phyloP scores from a whole-genome alignment of 495 filamentous ascomycete species.

The Lasiosphaeria ovina region DNA sequence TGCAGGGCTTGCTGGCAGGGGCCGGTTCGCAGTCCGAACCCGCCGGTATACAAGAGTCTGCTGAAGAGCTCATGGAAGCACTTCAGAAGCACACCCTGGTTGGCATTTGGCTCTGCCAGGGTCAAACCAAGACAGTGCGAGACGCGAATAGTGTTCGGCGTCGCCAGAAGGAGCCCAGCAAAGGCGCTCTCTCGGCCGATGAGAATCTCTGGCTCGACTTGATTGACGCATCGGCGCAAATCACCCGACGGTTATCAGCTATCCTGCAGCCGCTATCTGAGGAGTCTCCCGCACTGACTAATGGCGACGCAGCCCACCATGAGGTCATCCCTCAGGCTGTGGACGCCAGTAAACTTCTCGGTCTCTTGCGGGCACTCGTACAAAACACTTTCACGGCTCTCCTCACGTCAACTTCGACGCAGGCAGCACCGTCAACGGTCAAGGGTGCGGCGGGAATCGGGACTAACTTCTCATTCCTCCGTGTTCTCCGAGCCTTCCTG shows the following conservation, averaged over 20 bases:
- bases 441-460: constrained; percentile 31
- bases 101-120: constrained; percentile 93
- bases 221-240: constrained; percentile 77
- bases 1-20: constrained; percentile 68
- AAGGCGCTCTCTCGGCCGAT: constrained; percentile 67
- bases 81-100: constrained; percentile 86
- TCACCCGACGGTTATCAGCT: constrained; percentile 59
- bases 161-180: constrained; percentile 48
- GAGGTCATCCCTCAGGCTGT: constrained; percentile 22
- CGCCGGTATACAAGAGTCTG: constrained; percentile 44
- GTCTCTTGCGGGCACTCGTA: constrained; percentile 69
- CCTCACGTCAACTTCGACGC: constrained; percentile 62
- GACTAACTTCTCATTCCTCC: constrained; percentile 76
- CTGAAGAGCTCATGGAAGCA: constrained; percentile 66
- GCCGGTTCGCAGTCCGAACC: constrained; percentile 46
- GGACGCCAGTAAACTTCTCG: constrained; percentile 57
- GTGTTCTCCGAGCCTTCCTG: constrained; percentile 88
- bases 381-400: constrained; percentile 90
- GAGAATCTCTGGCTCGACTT: constrained; percentile 89
- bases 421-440: constrained; percentile 20
- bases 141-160: constrained; percentile 28
- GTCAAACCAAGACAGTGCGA: constrained; percentile 67
- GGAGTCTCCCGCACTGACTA: constrained; percentile 14
- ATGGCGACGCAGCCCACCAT: constrained; percentile 24
- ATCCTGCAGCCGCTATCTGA: constrained; percentile 27